Evolutionary conservation across 352 stramenopile genomes (phyloP), one percentile per base, ranked within the genome.

Genomic region (Phytophthora fragariae): DNA sequence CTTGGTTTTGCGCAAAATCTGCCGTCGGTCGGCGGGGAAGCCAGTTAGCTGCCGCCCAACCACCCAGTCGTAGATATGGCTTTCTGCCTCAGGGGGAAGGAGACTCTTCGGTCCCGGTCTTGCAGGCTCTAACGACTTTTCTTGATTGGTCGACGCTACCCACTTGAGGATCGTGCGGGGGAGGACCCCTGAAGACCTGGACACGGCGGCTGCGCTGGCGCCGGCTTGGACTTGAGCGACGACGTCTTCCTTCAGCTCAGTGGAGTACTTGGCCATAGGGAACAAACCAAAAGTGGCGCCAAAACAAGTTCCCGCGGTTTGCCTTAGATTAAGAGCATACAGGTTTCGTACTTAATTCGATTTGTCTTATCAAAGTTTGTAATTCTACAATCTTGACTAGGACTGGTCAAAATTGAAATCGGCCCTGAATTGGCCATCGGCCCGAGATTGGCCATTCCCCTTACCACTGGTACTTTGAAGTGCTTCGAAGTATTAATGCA

Each of bases 1-100:
- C 2, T 68, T 62, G 1, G 47, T 65, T 19, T 80, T 75, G 0
- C 21, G 24, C 24, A 27, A 27, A 27, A 27, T 27, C 24, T 27
- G 24, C 24, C 24, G 24, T 27, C 24, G 24, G 1, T 57, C 57
- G 3, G 74, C 24, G 9, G 71, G 71, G 19, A 53, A 52, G 1
- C 70, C 75, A 39, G 62, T 17, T 6, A 56, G n/a, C 37, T 76
- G 70, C 41, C 69, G 69, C 0, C 65, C 66, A 10, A 73, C 33
- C 3, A 70, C 52, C 66, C 75, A 81, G 9, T 72, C 69, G 8
- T 47, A 64, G 5, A 75, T 27, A 19, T 55, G 24, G 2, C 21
- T 7, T 46, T 80, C 73, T 2, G 53, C 21, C 11, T 21, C 61
- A 2, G 54, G 3, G 2, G 65, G 50, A 10, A 73, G 8, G 3